phyloP scores from a whole-genome alignment of 139 green algal species.

The Chlorella vulgaris region DNA sequence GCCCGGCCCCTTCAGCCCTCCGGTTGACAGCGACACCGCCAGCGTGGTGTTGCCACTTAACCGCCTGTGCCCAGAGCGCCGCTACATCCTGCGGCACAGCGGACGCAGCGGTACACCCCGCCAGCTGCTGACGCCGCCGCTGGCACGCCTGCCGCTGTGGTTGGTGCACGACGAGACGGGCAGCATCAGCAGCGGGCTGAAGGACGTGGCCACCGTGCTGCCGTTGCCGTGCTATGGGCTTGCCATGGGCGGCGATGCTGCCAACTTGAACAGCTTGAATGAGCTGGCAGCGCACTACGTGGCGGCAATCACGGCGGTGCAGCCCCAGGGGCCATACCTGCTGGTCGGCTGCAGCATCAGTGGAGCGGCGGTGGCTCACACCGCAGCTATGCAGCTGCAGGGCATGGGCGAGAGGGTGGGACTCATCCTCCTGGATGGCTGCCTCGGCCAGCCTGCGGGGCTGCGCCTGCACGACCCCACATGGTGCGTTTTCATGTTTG shows the following conservation, averaged over 20 bases:
- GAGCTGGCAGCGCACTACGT: conserved; percentile 44
- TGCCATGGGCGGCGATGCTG: conserved; percentile 38
- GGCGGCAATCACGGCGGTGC: conserved; percentile 42
- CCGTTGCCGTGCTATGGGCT: conserved; percentile 47
- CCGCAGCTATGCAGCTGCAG: conserved; percentile 46
- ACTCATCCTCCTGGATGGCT: conserved; percentile 73
- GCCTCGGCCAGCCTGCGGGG: conserved; percentile 34
- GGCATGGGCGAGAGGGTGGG: conserved; percentile 35
- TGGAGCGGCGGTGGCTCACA: conserved; percentile 60
- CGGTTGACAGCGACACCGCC: conserved; percentile 19
- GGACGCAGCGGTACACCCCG: conserved; percentile 23
- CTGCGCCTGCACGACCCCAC: conserved; percentile 51
- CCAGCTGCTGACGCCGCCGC: conserved; percentile 2
- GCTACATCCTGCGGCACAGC: conserved; percentile 42
- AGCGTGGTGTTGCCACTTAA: conserved; percentile 44
- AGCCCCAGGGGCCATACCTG: conserved; percentile 67
- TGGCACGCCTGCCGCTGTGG: conserved; percentile 69
- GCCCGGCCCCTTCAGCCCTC: conserved; percentile 1
- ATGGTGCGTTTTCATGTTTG: conserved; percentile 17
- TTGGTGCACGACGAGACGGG: conserved; percentile 70
- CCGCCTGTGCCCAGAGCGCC: conserved; percentile 42
- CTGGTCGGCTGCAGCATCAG: conserved; percentile 54
- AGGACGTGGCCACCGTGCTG: conserved; percentile 38
- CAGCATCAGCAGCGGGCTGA: conserved; percentile 32
- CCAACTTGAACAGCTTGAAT: conserved; percentile 15